These are phyloP conservation scores for Blastobotrys ciferrii DNA, from an alignment of 1,139 yeast species.

Conservation along the genomic window DNA sequence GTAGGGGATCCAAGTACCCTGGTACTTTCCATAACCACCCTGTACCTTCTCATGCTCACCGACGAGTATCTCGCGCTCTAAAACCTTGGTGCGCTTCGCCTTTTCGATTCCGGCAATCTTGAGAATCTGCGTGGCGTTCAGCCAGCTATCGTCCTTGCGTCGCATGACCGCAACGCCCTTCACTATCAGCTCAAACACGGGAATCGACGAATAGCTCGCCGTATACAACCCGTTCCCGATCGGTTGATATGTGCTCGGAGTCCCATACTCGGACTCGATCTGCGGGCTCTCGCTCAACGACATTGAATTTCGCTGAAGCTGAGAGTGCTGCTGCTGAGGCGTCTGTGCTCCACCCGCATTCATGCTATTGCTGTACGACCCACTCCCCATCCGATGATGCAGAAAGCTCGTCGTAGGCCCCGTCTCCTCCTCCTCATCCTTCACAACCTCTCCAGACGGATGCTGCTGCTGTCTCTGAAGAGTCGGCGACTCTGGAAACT, in stretches of 20 bases:
- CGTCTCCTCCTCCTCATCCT: background rate
- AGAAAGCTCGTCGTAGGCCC: background rate
- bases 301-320: too few species aligned
- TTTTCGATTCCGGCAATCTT: slow-evolving; percentile 86
- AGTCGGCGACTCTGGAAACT: slow-evolving; percentile 5
- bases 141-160: slow-evolving; percentile 72
- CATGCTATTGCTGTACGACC: background rate
- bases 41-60: slow-evolving; percentile 90
- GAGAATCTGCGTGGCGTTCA: slow-evolving; percentile 88
- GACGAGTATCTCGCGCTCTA: slow-evolving; percentile 83
- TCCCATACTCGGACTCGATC: slow-evolving; percentile 5
- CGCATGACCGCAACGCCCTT: slow-evolving; percentile 81
- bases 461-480: slow-evolving; percentile 2
- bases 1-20: slow-evolving; percentile 89
- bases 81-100: slow-evolving; percentile 76
- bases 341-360: slow-evolving; percentile 1
- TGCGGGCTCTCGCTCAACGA: slow-evolving; percentile 12
- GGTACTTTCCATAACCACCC: slow-evolving; percentile 93
- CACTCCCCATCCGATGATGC: background rate
- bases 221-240: slow-evolving; percentile 18
- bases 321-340: slow-evolving; percentile 7
- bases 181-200: slow-evolving; percentile 82
- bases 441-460: background rate
- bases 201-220: slow-evolving; percentile 38
- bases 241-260: background rate